Conservation (phyloP, 2,329 filamentous ascomycete genomes). For the Tolypocladium ovalisporum region DNA sequence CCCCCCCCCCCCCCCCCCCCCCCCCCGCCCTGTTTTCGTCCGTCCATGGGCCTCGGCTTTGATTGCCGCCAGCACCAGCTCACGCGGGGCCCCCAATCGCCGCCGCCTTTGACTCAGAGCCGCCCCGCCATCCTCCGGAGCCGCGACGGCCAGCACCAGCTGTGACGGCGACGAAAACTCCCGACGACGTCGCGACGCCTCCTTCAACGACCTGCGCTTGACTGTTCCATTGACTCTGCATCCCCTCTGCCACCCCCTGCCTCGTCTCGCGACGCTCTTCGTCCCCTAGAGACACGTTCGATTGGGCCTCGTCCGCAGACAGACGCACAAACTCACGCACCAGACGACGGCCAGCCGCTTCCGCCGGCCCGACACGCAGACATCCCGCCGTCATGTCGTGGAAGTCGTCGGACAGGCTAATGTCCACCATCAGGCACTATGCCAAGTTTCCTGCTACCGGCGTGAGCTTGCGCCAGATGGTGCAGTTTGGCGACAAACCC, state of each 20-base stretch:
- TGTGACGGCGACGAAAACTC: background rate
- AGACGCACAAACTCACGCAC: background rate
- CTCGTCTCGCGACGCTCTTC: background rate
- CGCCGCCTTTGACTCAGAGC: slow-evolving; percentile 12
- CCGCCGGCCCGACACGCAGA: background rate
- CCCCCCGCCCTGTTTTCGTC: background rate
- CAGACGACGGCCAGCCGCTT: background rate
- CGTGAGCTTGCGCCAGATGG: slow-evolving; percentile 95
- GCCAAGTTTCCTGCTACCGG: slow-evolving; percentile 94
- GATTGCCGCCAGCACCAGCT: slow-evolving; percentile 3
- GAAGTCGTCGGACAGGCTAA: slow-evolving; percentile 81
- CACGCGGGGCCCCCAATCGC: slow-evolving; percentile 9
- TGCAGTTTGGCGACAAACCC: slow-evolving; percentile 91
- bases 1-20: too few relatives aligned
- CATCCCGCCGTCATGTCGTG: slow-evolving; percentile 60
- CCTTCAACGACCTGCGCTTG: background rate
- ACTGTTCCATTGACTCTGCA: background rate
- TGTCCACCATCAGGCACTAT: slow-evolving; percentile 97
- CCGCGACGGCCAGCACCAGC: slow-evolving; percentile 1
- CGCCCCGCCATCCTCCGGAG: slow-evolving; percentile 7
- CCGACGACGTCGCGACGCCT: background rate
- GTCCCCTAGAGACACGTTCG: too few relatives aligned
- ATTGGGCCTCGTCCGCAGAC: background rate
- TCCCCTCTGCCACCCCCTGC: background rate
- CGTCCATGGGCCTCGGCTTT: slow-evolving; percentile 5